Evolutionary conservation across 2,329 filamentous ascomycete species (phyloP).

Genomic region (Phaeosphaeriaceae sp.): DNA sequence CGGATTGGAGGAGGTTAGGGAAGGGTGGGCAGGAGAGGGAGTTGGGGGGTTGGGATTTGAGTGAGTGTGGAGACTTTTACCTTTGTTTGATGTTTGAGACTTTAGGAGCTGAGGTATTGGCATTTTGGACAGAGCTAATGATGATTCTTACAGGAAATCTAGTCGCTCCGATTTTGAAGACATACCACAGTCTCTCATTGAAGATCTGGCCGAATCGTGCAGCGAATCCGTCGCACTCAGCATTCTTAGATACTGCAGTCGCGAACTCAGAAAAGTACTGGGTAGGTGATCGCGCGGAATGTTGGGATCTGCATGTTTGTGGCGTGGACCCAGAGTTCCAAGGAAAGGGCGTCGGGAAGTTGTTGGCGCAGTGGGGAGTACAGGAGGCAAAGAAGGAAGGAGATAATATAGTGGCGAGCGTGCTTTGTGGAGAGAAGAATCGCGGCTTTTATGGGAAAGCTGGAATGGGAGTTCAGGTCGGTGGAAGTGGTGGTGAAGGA

Average conservation of each 20-base stretch:
- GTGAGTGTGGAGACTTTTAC: conserved; percentile 15
- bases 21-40: conserved; percentile 22
- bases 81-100: neutral
- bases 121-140: neutral
- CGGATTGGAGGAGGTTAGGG: conserved; percentile 38
- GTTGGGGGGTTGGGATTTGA: conserved; percentile 24
- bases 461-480: conserved; percentile 22
- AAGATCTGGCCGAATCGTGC: conserved; percentile 35
- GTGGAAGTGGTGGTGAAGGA: conserved; percentile 10
- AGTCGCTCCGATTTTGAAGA: conserved; percentile 14
- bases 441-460: conserved; percentile 34
- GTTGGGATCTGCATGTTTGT: conserved; percentile 39
- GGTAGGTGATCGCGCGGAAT: conserved; percentile 33
- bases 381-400: conserved; percentile 29
- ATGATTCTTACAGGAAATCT: conserved; percentile 24
- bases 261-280: conserved; percentile 27
- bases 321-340: conserved; percentile 45
- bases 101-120: neutral
- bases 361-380: conserved; percentile 51
- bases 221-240: conserved; percentile 25
- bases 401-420: conserved; percentile 30
- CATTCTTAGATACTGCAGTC: conserved; percentile 30
- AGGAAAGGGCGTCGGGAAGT: conserved; percentile 45
- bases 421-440: conserved; percentile 40
- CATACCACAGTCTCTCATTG: conserved; percentile 20